phyloP scores from a whole-genome alignment of 495 filamentous ascomycete genomes.

The Podospora anserina region DNA sequence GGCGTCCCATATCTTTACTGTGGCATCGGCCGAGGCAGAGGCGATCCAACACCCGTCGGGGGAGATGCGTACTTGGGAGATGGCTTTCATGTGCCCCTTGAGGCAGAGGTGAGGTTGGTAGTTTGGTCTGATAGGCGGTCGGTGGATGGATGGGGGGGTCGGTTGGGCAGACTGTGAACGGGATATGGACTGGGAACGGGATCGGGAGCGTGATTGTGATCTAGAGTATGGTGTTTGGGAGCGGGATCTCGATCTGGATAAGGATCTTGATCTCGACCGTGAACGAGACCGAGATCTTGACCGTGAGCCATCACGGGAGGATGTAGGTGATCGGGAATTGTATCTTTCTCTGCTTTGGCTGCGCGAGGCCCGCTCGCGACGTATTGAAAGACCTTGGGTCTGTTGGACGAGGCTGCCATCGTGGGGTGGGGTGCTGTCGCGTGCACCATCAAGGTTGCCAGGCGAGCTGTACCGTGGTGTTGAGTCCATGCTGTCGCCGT shows the following conservation, averaged over 20 bases:
- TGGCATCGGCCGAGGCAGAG: constrained; percentile 82
- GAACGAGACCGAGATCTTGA: constrained; percentile 18
- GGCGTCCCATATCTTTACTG: constrained; percentile 87
- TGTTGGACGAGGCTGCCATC: constrained; percentile 1
- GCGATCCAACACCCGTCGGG: constrained; percentile 88
- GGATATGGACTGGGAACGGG: constrained; percentile 38
- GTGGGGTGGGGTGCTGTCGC: constrained; percentile 7
- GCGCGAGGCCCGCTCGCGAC: constrained; percentile 28
- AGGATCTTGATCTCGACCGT: constrained; percentile 31
- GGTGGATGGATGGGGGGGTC: constrained; percentile 12
- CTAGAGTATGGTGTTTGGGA: constrained; percentile 14
- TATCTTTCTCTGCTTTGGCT: constrained; percentile 28
- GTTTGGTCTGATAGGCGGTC: constrained; percentile 33
- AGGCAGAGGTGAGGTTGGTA: constrained; percentile 47
- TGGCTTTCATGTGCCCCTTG: constrained; percentile 68
- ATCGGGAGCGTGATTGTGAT: constrained; percentile 42
- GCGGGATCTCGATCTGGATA: constrained; percentile 30
- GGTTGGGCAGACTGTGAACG: constrained; percentile 32
- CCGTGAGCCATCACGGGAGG: constrained; percentile 34
- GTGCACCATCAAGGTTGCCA: constrained; percentile 6
- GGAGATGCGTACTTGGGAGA: constrained; percentile 86
- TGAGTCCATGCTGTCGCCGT: constrained; percentile 41
- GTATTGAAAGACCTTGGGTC: constrained; percentile 39
- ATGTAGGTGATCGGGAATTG: constrained; percentile 3
- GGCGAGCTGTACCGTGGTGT: constrained; percentile 38